Percentiles rank a stretch among this genome's conserved stretches.
These are phyloP conservation scores for Bothriochloa decipiens DNA, from an alignment of 176 grass and related monocot genomes.

Conservation along the genomic window DNA sequence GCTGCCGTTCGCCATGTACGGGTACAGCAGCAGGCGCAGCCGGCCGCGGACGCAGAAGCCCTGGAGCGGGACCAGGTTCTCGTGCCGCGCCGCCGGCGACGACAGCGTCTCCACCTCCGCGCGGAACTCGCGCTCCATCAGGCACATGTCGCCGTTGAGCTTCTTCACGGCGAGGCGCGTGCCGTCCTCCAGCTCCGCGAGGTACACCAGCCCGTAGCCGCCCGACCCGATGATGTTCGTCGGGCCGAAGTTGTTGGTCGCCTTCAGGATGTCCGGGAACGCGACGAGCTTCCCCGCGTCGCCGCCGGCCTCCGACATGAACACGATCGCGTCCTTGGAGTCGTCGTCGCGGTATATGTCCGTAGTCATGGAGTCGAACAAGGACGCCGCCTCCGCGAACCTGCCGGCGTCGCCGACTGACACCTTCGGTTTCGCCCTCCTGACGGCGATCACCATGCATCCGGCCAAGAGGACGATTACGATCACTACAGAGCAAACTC, in stretches of 20 bases:
- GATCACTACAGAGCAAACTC: constrained; percentile 34
- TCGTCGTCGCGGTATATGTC: constrained; percentile 27
- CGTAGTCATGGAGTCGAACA: constrained; percentile 42
- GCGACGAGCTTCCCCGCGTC: constrained; percentile 13
- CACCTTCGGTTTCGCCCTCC: neutral
- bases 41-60: constrained; percentile 57
- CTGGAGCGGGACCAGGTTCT: constrained; percentile 58
- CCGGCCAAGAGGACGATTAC: constrained; percentile 26
- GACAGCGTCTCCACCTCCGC: constrained; percentile 60
- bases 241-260: constrained; percentile 53
- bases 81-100: constrained; percentile 41
- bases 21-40: constrained; percentile 54
- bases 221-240: constrained; percentile 47
- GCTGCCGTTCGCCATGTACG: constrained; percentile 72
- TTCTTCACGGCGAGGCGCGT: constrained; percentile 55
- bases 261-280: constrained; percentile 55
- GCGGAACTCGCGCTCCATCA: constrained; percentile 60
- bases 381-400: neutral
- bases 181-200: constrained; percentile 50
- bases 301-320: constrained; percentile 31
- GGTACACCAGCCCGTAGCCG: constrained; percentile 57
- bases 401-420: constrained; percentile 14
- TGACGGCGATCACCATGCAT: constrained; percentile 25
- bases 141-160: constrained; percentile 60
- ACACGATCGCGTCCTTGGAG: constrained; percentile 29